Evolutionary conservation across 768 basidiomycete species (phyloP).

Genomic region (Albatrellus ellisii): DNA sequence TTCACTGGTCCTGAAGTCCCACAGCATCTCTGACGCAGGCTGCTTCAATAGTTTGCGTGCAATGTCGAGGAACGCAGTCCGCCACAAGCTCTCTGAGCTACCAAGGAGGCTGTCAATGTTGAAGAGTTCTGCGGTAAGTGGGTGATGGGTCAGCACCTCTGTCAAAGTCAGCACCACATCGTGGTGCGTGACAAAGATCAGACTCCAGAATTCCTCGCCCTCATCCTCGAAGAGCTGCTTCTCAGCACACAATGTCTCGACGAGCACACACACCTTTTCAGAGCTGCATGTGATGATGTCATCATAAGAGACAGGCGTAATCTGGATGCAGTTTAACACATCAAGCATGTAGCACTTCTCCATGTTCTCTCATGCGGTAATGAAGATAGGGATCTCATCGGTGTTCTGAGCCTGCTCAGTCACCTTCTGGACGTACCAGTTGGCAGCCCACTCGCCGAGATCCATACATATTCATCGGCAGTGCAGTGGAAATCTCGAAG

Average conservation of each 20-base stretch:
- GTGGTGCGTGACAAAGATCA: slow-evolving; percentile 69
- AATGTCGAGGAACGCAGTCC: slow-evolving; percentile 57
- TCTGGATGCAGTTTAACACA: slow-evolving; percentile 31
- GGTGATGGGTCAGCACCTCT: slow-evolving; percentile 46
- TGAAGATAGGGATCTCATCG: slow-evolving; percentile 35
- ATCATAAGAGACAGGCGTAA: slow-evolving; percentile 35
- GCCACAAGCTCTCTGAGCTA: slow-evolving; percentile 40
- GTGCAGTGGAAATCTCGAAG: slow-evolving; percentile 44
- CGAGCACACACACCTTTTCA: slow-evolving; percentile 42
- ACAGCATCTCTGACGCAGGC: slow-evolving; percentile 40
- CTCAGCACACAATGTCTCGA: slow-evolving; percentile 41
- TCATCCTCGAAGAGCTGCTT: slow-evolving; percentile 35
- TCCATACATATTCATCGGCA: slow-evolving; percentile 46
- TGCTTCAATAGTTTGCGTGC: slow-evolving; percentile 43
- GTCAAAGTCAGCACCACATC: slow-evolving; percentile 60
- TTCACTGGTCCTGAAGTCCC: slow-evolving; percentile 53
- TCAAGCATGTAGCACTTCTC: slow-evolving; percentile 52
- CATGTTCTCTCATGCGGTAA: slow-evolving; percentile 35
- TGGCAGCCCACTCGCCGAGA: slow-evolving; percentile 62
- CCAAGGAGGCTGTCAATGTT: slow-evolving; percentile 52
- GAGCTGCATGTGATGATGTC: slow-evolving; percentile 38
- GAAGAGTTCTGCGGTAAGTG: slow-evolving; percentile 37
- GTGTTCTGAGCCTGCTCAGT: slow-evolving; percentile 34
- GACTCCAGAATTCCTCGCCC: slow-evolving; percentile 49
- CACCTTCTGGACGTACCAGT: slow-evolving; percentile 61